Evolutionary conservation across 2,329 filamentous ascomycete genomes (phyloP), one percentile per base, ranked within the genome.

Genomic region (Chaetomium strumarium): DNA sequence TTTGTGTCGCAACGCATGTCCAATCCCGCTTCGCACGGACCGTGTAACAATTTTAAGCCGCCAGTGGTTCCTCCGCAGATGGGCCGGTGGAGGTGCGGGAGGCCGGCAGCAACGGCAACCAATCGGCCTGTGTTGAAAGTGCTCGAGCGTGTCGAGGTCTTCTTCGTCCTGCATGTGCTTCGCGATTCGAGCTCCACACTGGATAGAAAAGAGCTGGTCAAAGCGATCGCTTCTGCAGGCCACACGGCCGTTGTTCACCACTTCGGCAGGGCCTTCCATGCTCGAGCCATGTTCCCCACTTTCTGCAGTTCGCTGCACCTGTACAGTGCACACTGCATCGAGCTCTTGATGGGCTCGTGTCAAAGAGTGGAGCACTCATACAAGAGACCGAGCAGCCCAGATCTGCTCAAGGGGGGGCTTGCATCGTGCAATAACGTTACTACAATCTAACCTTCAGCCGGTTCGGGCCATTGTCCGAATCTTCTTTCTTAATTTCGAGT

Each of bases 311-410:
- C 16, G 10, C 33, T 34, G 33, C 19, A 20, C 41, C 50, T 46
- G 43, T n/a, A n/a, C n/a, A n/a, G n/a, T n/a, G n/a, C n/a, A n/a
- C n/a, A n/a, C n/a, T n/a, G n/a, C n/a, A n/a, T n/a, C n/a, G n/a
- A n/a, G n/a, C n/a, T n/a, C n/a, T 38, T 30, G 44, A 40, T 57
- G 55, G 24, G 55, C 13, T 51, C 51, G 40, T 44, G 41, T 52
- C 40, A 19, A 55, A 52, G 52, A 51, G 53, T 58, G 56, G 56
- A 52, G 51, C 44, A 14, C 19, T 52, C 53, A 48, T 48, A 51
- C 49, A 53, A 47, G 40, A 50, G 40, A 39, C 31, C 43, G 42
- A 40, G 13, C 40, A 30, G 40, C 45, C 49, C 49, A 46, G 51
- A 39, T 42, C 49, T 42, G 46, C 52, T 46, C 49, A 14, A 13